Evolutionary conservation across 1,139 yeast species (phyloP).

Genomic region (Lodderomyces oxycetoniae): DNA sequence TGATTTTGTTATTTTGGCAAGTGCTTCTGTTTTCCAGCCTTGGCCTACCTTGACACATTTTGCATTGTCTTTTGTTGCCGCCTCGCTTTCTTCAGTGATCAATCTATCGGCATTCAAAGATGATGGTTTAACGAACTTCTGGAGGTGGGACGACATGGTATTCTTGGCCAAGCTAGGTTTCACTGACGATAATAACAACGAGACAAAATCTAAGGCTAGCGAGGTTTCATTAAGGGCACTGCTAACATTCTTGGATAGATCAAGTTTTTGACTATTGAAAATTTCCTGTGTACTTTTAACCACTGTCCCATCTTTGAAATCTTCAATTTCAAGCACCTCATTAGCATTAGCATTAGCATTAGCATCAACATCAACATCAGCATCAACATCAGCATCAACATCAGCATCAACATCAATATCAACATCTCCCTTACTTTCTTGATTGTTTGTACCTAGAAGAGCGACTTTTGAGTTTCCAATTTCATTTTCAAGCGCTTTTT

Average conservation of each 20-base stretch:
- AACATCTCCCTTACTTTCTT: not conserved
- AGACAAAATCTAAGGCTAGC: constrained; percentile 78
- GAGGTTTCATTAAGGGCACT: constrained; percentile 87
- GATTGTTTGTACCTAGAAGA: not conserved
- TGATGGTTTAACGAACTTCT: constrained; percentile 73
- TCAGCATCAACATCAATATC: constrained; percentile 4
- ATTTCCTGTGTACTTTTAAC: constrained; percentile 2
- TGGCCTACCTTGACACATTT: constrained; percentile 50
- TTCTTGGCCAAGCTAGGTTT: constrained; percentile 82
- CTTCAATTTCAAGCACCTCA: not conserved
- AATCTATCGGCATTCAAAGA: constrained; percentile 69
- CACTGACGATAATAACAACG: constrained; percentile 73
- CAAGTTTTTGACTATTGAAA: constrained; percentile 53
- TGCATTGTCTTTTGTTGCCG: constrained; percentile 1
- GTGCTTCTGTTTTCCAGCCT: constrained; percentile 82
- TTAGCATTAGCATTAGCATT: not conserved
- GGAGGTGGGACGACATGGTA: constrained; percentile 85
- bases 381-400: not conserved
- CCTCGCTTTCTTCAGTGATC: constrained; percentile 15
- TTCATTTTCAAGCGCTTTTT: constrained; percentile 41
- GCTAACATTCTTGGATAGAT: constrained; percentile 52
- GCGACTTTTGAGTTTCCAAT: constrained; percentile 10
- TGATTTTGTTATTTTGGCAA: constrained; percentile 50
- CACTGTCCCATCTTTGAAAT: not conserved
- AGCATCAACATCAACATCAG: not conserved